These are phyloP conservation scores for Metschnikowia hibisci DNA, from an alignment of 805 yeast genomes.

Conservation along the genomic window DNA sequence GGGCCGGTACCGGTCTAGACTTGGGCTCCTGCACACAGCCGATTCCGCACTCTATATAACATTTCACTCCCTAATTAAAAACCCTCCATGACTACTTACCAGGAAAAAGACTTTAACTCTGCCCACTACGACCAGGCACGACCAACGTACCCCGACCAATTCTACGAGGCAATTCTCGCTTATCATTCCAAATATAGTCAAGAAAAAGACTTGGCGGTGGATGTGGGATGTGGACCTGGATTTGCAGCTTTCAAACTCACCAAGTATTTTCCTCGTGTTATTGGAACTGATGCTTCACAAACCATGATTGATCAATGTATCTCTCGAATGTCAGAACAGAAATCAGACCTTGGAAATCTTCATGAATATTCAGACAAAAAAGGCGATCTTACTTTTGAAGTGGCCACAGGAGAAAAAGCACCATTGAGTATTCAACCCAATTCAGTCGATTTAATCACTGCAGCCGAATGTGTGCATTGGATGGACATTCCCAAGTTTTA, in stretches of 20 bases:
- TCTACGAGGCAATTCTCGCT: constrained; percentile 40
- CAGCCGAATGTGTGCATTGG: constrained; percentile 92
- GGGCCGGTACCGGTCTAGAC: background rate
- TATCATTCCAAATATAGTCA: constrained; percentile 37
- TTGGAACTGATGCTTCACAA: constrained; percentile 61
- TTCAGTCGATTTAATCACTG: constrained; percentile 61
- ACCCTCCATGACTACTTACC: constrained; percentile 60
- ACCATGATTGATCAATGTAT: constrained; percentile 46
- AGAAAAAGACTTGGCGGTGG: constrained; percentile 44
- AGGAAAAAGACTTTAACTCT: constrained; percentile 50
- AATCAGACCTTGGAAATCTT: no score
- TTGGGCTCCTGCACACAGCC: background rate
- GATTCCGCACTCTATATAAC: background rate
- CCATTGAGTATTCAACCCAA: constrained; percentile 19
- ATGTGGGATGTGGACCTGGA: constrained; percentile 81
- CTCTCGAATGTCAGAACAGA: constrained; percentile 8
- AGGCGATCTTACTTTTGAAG: constrained; percentile 21
- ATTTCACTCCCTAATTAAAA: background rate
- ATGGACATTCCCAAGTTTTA: constrained; percentile 55
- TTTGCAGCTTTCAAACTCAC: constrained; percentile 57
- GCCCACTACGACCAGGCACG: constrained; percentile 52
- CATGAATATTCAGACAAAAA: no score
- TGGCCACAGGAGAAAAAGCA: constrained; percentile 25
- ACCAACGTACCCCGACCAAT: constrained; percentile 59
- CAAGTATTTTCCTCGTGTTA: constrained; percentile 42